Conservation (phyloP, 768 basidiomycete species). For the Tricholoma matsutake region DNA sequence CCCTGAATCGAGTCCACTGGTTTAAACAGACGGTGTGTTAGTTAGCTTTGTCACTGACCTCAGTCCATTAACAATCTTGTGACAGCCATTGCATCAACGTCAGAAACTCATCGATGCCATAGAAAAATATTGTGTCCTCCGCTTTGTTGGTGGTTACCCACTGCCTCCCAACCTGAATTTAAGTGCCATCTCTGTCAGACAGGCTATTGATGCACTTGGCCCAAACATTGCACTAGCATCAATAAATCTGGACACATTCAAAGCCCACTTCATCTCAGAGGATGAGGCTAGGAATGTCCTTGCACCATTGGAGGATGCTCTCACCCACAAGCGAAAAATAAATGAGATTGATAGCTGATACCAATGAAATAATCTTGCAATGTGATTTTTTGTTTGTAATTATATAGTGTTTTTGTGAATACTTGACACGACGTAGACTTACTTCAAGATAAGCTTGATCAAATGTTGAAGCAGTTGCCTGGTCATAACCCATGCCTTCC, state of each 20-base stretch:
- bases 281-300: background rate
- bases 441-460: too few relatives aligned
- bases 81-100: background rate
- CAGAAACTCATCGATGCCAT: background rate
- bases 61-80: background rate
- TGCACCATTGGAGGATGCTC: background rate
- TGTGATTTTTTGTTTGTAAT: too few relatives aligned
- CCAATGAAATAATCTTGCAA: too few relatives aligned
- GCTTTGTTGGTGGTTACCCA: background rate
- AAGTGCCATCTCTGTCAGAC: background rate
- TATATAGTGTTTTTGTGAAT: too few relatives aligned
- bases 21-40: background rate
- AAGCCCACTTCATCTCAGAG: background rate
- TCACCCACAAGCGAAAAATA: background rate
- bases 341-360: background rate
- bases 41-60: background rate
- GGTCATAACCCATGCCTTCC: too few relatives aligned
- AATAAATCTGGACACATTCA: background rate
- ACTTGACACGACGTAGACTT: too few relatives aligned
- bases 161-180: background rate
- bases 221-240: background rate
- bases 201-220: background rate
- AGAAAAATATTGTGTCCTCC: background rate
- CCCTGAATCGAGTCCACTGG: background rate
- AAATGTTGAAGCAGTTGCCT: too few relatives aligned